Percentiles rank a stretch among this genome's conserved stretches.
Conservation (phyloP, 225 moss, liverwort and hornwort species). For the Pseudoscleropodium purum region DNA sequence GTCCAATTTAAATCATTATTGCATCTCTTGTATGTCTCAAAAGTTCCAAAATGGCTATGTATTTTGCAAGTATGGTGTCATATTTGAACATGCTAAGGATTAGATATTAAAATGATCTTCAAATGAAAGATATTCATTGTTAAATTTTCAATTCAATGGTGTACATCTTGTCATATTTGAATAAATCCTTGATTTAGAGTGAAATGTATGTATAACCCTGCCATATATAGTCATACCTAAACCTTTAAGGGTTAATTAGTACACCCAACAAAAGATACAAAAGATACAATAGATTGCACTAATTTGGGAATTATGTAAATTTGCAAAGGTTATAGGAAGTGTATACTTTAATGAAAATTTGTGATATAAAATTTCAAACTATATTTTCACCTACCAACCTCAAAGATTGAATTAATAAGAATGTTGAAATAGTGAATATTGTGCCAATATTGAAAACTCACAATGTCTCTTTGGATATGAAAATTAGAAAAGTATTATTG, state of each 20-base stretch:
- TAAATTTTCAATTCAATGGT: background rate
- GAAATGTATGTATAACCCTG: background rate
- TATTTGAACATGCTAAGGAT: too few relatives aligned
- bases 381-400: background rate
- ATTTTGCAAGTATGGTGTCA: background rate
- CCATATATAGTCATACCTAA: too few relatives aligned
- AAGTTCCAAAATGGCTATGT: background rate
- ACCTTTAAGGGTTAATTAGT: background rate
- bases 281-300: background rate
- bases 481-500: background rate
- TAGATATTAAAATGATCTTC: background rate
- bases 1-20: background rate
- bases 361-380: background rate
- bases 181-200: too few relatives aligned
- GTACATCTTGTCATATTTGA: background rate
- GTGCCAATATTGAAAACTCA: background rate
- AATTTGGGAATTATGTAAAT: background rate
- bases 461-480: too few relatives aligned
- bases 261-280: fast-evolving
- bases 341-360: background rate
- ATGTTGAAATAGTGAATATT: background rate
- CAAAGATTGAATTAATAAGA: too few relatives aligned
- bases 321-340: background rate
- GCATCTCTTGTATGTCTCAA: background rate
- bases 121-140: background rate